Evolutionary conservation across 83 land plant species (phyloP), one percentile per base, ranked within the genome.

Genomic region (Picea mariana): DNA sequence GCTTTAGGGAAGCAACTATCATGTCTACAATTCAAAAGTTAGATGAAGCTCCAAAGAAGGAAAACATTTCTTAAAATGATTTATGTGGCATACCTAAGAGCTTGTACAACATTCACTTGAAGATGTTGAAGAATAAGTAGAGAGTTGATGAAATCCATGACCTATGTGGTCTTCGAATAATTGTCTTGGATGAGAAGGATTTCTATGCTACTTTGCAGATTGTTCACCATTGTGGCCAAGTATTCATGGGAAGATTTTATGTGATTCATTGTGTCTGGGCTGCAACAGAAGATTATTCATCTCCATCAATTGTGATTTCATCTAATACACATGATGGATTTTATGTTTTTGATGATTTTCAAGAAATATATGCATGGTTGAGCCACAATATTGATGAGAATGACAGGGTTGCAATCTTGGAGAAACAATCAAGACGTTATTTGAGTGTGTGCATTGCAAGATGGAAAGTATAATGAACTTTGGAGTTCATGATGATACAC

Each of bases 81-180:
- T 66, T 98, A 12, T 91, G 84, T 83, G 99, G 99, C 18, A 85
- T 98, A 26, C 90, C 98, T 68, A 98, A 98, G 84, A 94, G 95
- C 91, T 88, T 98, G 86, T 96, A 90, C 81, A 94, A 97, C 84
- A 96, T 94, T 27, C 86, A 91, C 89, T 78, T 75, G 83, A 97
- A 97, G 84, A 97, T 97, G 99, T 58, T 86, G 66, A 96, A 89
- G 99, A 97, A 97, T 87, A 93, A 91, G 80, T 87, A 95, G 72
- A 89, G 24, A 49, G 87, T 93, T 90, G 94, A 95, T 85, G 98
- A 95, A 85, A 97, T 97, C 64, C 93, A 92, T 89, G 99, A 97
- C 84, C 92, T 95, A 4, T 95, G 95, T 88, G 99, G 97, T 20
- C 81, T 97, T 58, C 89, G 97, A 3, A 58, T 97, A 79, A 88